Percentiles rank a stretch among this genome's conserved stretches.
Evolutionary conservation across 257 asterid species (phyloP).

Genomic region (Lycium barbarum): DNA sequence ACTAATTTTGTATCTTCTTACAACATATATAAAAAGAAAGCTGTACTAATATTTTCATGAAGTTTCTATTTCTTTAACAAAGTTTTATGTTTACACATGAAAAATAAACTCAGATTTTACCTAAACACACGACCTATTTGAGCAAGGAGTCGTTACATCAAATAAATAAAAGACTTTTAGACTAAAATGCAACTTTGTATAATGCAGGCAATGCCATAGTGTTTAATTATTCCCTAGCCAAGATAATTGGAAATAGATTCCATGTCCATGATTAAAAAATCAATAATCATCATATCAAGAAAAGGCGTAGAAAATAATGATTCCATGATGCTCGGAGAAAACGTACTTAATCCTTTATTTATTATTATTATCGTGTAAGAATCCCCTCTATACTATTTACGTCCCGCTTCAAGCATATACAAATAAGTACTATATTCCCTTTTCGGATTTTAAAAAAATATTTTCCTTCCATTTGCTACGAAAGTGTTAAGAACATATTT

Average conservation of each 20-base stretch:
- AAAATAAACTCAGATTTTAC: neutral
- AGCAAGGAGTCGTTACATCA: neutral
- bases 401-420: too few species aligned
- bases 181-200: neutral
- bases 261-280: neutral
- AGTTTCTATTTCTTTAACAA: neutral
- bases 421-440: too few species aligned
- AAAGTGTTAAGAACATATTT: too few species aligned
- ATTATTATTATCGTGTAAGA: neutral
- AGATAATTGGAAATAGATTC: neutral
- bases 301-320: neutral
- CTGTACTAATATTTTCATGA: neutral
- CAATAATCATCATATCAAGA: neutral
- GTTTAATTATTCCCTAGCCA: neutral
- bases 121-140: neutral
- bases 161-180: neutral
- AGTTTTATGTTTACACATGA: neutral
- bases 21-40: neutral
- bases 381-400: too few species aligned
- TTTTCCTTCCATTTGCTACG: too few species aligned
- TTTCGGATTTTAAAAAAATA: too few species aligned
- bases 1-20: neutral
- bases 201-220: neutral
- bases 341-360: neutral
- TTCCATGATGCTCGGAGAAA: neutral